Evolutionary conservation across 2,329 filamentous ascomycete species (phyloP), one percentile per base, ranked within the genome.

Genomic region (Hortaea werneckii): DNA sequence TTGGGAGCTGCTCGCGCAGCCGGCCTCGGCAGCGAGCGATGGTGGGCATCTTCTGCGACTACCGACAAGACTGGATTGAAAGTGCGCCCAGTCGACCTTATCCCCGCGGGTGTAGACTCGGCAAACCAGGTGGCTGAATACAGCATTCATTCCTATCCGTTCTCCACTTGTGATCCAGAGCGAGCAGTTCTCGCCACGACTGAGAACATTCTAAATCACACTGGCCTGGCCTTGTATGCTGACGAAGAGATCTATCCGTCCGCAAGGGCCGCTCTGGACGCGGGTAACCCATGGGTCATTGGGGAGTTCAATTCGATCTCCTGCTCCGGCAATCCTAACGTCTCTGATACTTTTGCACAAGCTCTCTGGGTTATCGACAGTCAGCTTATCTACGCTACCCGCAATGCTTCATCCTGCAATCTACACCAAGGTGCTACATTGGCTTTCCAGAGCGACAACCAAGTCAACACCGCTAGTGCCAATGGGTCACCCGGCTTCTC

Each of bases 261-360:
- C 0, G 57, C 56, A 1, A 44, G 54, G 35, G 57, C 58, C 2
- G 56, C 58, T 4, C 49, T 60, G 7, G 56, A 56, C 28, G 48
- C 51, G 6, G 57, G 55, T 13, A 53, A 42, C n/a, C 45, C 48
- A 1, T 61, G 58, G 58, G 53, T 60, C 40, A 60, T 68, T 11
- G 67, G 65, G 34, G 67, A 69, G 48, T 66, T 65, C 54, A 69
- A 68, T 56, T 64, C 61, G 4, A 65, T 69, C 41, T 61, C 65
- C 5, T 69, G 66, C 49, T 60, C 57, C n/a, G 67, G 67, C 6
- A 59, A 58, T 27, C 63, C 64, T 1, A 59, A 60, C 45, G 65
- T 69, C n/a, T 63, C 62, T 2, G 66, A 69, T 48, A 67, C 65
- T 0, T 68, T 68, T 44, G 65, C 64, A 1, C 61, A 67, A 45